Conservation (phyloP, 2,329 filamentous ascomycete genomes). For the Coniella vitis region DNA sequence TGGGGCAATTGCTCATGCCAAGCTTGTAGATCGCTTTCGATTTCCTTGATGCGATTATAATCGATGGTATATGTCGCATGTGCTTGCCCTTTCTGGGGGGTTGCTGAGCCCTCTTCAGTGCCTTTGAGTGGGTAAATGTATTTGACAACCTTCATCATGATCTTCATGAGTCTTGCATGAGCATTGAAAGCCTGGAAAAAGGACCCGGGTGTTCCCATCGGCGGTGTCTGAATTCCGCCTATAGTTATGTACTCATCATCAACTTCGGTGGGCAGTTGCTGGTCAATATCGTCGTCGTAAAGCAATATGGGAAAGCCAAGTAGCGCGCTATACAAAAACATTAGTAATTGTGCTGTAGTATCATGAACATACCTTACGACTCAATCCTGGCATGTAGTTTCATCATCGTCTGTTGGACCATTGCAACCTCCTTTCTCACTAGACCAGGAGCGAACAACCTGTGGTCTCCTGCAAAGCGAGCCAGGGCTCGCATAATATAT, state of each 20-base stretch:
- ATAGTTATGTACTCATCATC: slow-evolving; percentile 62
- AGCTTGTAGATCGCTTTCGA: slow-evolving; percentile 55
- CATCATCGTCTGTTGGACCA: neutral
- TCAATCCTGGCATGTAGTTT: neutral
- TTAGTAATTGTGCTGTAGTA: neutral
- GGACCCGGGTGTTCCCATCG: slow-evolving; percentile 44
- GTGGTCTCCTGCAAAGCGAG: neutral
- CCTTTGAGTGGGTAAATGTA: slow-evolving; percentile 60
- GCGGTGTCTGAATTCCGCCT: slow-evolving; percentile 47
- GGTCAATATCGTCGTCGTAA: slow-evolving; percentile 59
- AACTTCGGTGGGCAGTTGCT: slow-evolving; percentile 56
- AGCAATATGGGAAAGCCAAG: slow-evolving; percentile 60
- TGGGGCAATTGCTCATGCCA: slow-evolving; percentile 65
- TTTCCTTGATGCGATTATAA: slow-evolving; percentile 55
- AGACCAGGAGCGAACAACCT: neutral
- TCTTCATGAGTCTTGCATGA: slow-evolving; percentile 55
- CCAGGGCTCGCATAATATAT: neutral
- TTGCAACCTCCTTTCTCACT: no score
- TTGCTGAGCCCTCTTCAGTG: slow-evolving; percentile 35
- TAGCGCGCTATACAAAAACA: slow-evolving; percentile 33
- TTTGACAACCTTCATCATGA: slow-evolving; percentile 58
- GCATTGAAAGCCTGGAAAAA: slow-evolving; percentile 61
- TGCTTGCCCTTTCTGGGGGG: slow-evolving; percentile 32
- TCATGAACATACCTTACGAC: neutral
- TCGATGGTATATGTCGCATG: slow-evolving; percentile 55